Evolutionary conservation across 257 asterid species (phyloP).

Genomic region (Solanum piurae): DNA sequence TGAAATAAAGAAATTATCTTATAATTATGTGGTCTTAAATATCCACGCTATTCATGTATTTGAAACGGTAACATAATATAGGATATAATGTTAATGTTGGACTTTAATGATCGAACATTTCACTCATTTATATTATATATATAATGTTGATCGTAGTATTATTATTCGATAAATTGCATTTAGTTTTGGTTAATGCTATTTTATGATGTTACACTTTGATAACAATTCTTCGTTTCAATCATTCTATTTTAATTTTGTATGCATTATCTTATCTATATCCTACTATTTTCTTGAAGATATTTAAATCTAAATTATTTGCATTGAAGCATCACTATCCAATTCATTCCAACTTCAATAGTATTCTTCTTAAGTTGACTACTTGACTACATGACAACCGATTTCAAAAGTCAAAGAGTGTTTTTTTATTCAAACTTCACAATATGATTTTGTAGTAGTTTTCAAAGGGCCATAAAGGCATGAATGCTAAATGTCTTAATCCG

Average conservation of each 20-base stretch:
- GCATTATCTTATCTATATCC: neutral
- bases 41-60: neutral
- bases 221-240: neutral
- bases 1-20: neutral
- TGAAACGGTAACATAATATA: neutral
- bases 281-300: neutral
- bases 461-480: neutral
- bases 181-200: neutral
- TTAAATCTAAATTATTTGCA: neutral
- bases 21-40: neutral
- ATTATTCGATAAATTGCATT: neutral
- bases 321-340: neutral
- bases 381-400: neutral
- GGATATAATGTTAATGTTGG: neutral
- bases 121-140: neutral
- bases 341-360: neutral
- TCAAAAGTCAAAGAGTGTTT: neutral
- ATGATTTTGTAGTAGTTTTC: slow-evolving; percentile 26
- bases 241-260: neutral
- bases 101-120: neutral
- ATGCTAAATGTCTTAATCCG: neutral
- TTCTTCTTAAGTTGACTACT: neutral
- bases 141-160: neutral
- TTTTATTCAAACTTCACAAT: neutral
- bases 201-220: neutral